Percentiles rank a stretch among this genome's conserved stretches.
phyloP scores from a whole-genome alignment of 177 flowering plant genomes.

The Tripterygium wilfordii region DNA sequence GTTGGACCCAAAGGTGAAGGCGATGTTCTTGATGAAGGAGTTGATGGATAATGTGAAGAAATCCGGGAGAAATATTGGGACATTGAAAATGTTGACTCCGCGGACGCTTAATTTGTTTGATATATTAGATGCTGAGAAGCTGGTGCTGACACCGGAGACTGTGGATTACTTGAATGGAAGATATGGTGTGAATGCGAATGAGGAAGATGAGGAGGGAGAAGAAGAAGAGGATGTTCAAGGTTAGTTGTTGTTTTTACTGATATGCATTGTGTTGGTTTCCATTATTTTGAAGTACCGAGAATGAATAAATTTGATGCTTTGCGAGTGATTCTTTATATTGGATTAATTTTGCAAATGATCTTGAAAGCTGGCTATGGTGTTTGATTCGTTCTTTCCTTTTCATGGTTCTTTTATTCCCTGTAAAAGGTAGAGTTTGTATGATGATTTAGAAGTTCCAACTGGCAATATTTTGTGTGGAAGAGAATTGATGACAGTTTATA shows the following conservation, averaged over 20 bases:
- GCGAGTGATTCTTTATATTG: background rate
- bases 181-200: conserved; percentile 47
- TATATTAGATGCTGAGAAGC: conserved; percentile 75
- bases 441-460: no score
- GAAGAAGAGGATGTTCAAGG: conserved; percentile 43
- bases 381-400: no score
- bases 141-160: conserved; percentile 51
- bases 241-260: conserved; percentile 7
- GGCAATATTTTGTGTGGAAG: no score
- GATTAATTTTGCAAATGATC: no score
- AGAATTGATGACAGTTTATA: no score
- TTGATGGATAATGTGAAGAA: conserved; percentile 63
- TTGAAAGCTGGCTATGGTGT: no score
- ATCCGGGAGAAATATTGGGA: conserved; percentile 82
- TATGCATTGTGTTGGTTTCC: background rate
- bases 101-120: conserved; percentile 88
- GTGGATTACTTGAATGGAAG: conserved; percentile 68
- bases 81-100: conserved; percentile 75
- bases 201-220: conserved; percentile 31
- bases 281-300: background rate
- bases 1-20: conserved; percentile 73
- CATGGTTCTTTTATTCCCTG: no score
- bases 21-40: conserved; percentile 68
- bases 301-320: background rate
- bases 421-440: no score